Conservation (phyloP, 2,329 filamentous ascomycete genomes). For the Ceratocystis diversiconidia region DNA sequence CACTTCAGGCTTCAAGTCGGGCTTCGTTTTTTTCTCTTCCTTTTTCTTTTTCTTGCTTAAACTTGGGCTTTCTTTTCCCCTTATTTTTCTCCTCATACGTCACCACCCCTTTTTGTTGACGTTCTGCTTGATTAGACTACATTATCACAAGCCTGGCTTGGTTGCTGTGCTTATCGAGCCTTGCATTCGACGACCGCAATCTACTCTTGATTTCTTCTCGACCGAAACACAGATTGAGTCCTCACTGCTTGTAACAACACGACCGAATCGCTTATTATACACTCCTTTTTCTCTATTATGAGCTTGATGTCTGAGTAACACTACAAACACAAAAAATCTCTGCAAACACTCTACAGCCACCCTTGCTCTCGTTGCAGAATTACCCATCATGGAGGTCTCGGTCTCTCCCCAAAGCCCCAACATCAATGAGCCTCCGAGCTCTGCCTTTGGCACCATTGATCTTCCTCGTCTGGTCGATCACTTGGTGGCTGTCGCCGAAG, state of each 20-base stretch:
- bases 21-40: background rate
- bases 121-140: background rate
- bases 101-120: constrained; percentile 6
- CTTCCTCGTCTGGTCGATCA: constrained; percentile 58
- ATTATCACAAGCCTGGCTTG: background rate
- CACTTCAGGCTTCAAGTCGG: background rate
- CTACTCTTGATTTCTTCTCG: background rate
- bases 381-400: constrained; percentile 39
- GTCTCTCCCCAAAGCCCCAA: constrained; percentile 30
- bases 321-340: background rate
- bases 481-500: constrained; percentile 53
- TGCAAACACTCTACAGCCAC: background rate
- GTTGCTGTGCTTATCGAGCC: background rate
- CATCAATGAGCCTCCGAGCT: constrained; percentile 33
- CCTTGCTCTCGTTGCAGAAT: background rate
- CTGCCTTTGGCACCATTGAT: constrained; percentile 45
- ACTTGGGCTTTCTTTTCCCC: background rate
- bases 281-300: background rate
- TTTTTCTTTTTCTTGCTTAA: background rate
- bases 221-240: background rate
- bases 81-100: background rate
- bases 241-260: background rate
- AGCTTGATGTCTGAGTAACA: constrained; percentile 4
- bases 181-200: background rate
- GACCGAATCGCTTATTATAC: background rate